Percentiles rank a stretch among this genome's conserved stretches.
These are phyloP conservation scores for Neurospora pannonica DNA, from an alignment of 495 filamentous ascomycete genomes.

Conservation along the genomic window DNA sequence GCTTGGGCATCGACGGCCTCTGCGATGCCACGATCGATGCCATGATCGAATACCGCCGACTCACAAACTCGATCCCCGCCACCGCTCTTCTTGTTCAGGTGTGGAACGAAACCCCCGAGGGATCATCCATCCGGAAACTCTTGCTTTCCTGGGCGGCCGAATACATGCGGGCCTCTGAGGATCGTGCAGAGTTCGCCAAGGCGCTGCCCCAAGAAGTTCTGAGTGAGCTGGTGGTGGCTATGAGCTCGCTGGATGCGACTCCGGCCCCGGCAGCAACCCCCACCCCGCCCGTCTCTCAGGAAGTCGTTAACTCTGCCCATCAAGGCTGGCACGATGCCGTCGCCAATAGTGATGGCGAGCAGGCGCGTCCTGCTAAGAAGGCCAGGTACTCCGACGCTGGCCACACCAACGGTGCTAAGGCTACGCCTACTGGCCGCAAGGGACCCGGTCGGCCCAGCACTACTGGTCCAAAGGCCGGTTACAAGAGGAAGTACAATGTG, in stretches of 20 bases:
- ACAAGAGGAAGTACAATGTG: conserved; percentile 20
- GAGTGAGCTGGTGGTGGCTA: conserved; percentile 46
- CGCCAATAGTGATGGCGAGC: conserved; percentile 19
- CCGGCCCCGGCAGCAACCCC: conserved; percentile 8
- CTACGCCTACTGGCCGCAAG: conserved; percentile 1
- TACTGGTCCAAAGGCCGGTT: conserved; percentile 1
- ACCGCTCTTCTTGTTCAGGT: conserved; percentile 43
- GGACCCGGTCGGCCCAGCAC: conserved; percentile 6
- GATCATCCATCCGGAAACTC: conserved; percentile 42
- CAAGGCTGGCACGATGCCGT: conserved; percentile 29
- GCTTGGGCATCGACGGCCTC: conserved; percentile 42
- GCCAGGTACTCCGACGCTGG: conserved; percentile 25
- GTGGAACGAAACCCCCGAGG: conserved; percentile 46
- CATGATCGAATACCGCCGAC: conserved; percentile 40
- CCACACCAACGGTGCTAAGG: background rate
- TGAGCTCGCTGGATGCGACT: conserved; percentile 36
- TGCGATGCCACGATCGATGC: conserved; percentile 41
- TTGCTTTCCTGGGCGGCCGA: conserved; percentile 48
- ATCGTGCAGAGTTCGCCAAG: conserved; percentile 39
- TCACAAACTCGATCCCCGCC: conserved; percentile 40
- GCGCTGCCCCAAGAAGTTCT: conserved; percentile 45
- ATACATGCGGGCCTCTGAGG: conserved; percentile 42
- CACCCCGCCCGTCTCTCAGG: background rate
- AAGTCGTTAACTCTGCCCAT: conserved; percentile 6
- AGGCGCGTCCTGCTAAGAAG: conserved; percentile 23